Conservation (phyloP, 2,329 filamentous ascomycete species). For the Fusarium veterinarium region DNA sequence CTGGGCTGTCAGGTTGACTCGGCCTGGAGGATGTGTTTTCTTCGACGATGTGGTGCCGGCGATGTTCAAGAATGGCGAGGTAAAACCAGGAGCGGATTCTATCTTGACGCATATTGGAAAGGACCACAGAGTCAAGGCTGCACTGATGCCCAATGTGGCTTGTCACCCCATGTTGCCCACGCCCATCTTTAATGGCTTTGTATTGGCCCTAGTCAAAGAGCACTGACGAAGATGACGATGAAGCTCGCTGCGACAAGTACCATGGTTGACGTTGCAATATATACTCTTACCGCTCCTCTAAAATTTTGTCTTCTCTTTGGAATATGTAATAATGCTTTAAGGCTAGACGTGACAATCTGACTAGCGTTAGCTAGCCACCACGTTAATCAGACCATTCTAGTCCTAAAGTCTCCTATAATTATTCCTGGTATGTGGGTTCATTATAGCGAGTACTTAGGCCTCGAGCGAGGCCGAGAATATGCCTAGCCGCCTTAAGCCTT, state of each 20-base stretch:
- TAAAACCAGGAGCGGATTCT: conserved; percentile 11
- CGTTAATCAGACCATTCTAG: background rate
- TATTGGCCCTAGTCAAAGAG: background rate
- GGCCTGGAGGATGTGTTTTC: conserved; percentile 55
- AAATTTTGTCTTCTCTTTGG: background rate
- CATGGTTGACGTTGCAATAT: background rate
- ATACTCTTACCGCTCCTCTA: background rate
- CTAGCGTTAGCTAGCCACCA: background rate
- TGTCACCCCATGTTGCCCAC: background rate
- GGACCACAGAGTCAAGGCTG: conserved; percentile 42
- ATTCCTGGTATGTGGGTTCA: background rate
- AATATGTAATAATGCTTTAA: too few species aligned
- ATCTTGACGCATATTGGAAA: conserved; percentile 39
- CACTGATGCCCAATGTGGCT: conserved; percentile 34
- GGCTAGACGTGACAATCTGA: background rate
- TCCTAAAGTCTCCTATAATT: background rate
- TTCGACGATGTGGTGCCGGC: conserved; percentile 62
- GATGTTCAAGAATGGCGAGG: conserved; percentile 4
- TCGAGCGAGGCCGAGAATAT: background rate
- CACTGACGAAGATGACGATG: accelerated
- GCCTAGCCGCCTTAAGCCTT: background rate
- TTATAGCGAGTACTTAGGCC: background rate
- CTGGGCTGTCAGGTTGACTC: conserved; percentile 54
- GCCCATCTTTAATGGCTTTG: background rate
- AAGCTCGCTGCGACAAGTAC: background rate